A percentile compares a stretch with the other conserved stretches of the same genome.
Conservation (phyloP, 345 rosid genomes). For the Combretum micranthum region DNA sequence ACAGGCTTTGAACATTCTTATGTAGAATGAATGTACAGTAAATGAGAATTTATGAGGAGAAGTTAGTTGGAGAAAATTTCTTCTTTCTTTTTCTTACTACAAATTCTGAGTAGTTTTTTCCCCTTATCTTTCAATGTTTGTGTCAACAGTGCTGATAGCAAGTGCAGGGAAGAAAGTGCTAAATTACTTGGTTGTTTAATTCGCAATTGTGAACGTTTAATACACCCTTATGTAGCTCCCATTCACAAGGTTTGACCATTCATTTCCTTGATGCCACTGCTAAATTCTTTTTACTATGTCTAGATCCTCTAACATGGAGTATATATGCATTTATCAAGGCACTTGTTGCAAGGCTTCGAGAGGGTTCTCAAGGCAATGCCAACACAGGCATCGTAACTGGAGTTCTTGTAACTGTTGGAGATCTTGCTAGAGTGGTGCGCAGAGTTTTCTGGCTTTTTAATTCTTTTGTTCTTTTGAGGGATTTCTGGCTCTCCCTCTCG, state of each 20-base stretch:
- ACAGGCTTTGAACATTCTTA: conserved; percentile 4
- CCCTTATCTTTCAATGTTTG: conserved; percentile 15
- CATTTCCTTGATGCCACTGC: not conserved
- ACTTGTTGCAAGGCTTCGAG: conserved; percentile 84
- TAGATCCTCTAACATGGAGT: no score
- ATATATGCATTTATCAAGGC: conserved; percentile 47
- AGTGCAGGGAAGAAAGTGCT: conserved; percentile 97
- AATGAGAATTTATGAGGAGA: no score
- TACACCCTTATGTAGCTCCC: conserved; percentile 90
- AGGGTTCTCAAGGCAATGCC: conserved; percentile 78
- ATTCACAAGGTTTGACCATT: conserved; percentile 71
- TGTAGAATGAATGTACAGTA: conserved; percentile 3
- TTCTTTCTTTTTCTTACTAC: no score
- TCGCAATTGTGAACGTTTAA: conserved; percentile 86
- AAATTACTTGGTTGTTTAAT: conserved; percentile 95
- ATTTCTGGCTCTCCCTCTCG: not conserved
- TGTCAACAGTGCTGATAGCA: conserved; percentile 95
- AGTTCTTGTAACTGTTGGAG: conserved; percentile 96
- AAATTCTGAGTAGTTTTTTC: no score
- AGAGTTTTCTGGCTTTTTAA: conserved; percentile 7
- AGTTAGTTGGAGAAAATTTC: no score
- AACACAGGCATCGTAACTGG: conserved; percentile 85
- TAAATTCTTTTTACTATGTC: no score
- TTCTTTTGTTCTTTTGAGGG: not conserved
- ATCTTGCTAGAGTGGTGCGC: conserved; percentile 99